Evolutionary conservation across 1,284 basidiomycete species (phyloP).

Genomic region (Amylostereum areolatum): DNA sequence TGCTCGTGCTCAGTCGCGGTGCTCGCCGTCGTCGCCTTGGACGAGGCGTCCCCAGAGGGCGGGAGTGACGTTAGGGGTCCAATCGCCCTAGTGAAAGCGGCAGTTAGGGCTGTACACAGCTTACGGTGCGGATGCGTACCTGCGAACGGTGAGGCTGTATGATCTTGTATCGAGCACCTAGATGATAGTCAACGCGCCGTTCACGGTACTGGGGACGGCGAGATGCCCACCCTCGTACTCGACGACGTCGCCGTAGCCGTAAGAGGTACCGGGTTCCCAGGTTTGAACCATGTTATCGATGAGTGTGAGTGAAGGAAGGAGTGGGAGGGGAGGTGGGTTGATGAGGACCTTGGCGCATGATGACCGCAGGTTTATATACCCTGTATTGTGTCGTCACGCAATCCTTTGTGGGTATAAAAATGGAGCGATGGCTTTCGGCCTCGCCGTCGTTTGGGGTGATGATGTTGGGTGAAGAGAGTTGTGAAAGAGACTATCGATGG

Average conservation of each 20-base stretch:
- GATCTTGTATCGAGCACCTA: conserved; percentile 60
- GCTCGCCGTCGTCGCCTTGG: conserved; percentile 23
- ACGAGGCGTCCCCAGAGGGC: conserved; percentile 60
- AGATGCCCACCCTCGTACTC: conserved; percentile 43
- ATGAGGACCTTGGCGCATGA: no score
- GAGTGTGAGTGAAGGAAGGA: no score
- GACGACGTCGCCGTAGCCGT: conserved; percentile 51
- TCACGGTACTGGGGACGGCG: not conserved
- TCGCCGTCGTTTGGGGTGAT: no score
- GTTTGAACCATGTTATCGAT: conserved; percentile 28
- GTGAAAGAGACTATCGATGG: no score
- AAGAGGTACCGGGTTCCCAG: conserved; percentile 64
- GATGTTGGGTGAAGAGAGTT: no score
- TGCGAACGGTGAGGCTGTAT: conserved; percentile 67
- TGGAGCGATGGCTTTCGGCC: no score
- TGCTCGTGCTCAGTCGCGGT: conserved; percentile 21
- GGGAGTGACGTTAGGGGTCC: conserved; percentile 55
- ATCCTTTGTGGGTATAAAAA: no score
- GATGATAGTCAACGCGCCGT: not conserved
- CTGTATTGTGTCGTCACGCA: no score
- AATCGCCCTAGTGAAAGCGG: conserved; percentile 41
- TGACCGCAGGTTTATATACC: no score
- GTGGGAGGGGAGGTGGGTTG: no score
- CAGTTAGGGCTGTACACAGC: not conserved
- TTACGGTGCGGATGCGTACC: conserved; percentile 25